Conservation (phyloP, 768 basidiomycete genomes). For the Leccinum uliginosum region DNA sequence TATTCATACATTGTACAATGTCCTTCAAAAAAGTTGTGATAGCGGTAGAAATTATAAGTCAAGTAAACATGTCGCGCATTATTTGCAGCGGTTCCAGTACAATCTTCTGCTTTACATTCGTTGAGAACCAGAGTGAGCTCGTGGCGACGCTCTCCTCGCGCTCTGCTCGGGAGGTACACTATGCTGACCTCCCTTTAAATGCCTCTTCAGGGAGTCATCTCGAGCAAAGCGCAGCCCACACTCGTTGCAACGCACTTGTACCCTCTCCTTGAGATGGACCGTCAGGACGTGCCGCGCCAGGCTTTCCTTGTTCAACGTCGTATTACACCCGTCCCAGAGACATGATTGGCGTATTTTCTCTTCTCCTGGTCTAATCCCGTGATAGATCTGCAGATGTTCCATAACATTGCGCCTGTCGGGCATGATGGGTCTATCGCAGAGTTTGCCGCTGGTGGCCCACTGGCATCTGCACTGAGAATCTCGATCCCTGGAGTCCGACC, state of each 20-base stretch:
- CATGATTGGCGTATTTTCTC: constrained; percentile 17
- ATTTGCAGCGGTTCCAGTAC: not conserved
- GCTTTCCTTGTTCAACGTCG: constrained; percentile 27
- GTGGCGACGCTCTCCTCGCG: not conserved
- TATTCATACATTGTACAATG: not conserved
- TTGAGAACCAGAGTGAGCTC: not conserved
- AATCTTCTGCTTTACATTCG: not conserved
- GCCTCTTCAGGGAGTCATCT: constrained; percentile 28
- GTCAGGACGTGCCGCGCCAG: constrained; percentile 24
- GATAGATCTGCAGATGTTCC: constrained; percentile 12
- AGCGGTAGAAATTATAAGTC: not conserved
- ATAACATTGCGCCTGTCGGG: constrained; percentile 14
- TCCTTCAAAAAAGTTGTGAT: too few species aligned
- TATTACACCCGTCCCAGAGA: constrained; percentile 17
- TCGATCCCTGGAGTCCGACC: not conserved
- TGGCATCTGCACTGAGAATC: constrained; percentile 8
- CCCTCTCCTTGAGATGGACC: constrained; percentile 20
- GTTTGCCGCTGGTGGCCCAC: constrained; percentile 5
- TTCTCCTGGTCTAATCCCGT: constrained; percentile 13
- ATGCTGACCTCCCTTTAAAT: constrained; percentile 16
- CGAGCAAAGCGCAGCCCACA: constrained; percentile 26
- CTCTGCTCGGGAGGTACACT: not conserved
- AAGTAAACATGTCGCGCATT: not conserved
- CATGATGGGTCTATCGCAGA: constrained; percentile 1
- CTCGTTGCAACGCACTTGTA: constrained; percentile 2